Evolutionary conservation across 805 yeast genomes (phyloP).

Genomic region (Schwanniomyces sp.): DNA sequence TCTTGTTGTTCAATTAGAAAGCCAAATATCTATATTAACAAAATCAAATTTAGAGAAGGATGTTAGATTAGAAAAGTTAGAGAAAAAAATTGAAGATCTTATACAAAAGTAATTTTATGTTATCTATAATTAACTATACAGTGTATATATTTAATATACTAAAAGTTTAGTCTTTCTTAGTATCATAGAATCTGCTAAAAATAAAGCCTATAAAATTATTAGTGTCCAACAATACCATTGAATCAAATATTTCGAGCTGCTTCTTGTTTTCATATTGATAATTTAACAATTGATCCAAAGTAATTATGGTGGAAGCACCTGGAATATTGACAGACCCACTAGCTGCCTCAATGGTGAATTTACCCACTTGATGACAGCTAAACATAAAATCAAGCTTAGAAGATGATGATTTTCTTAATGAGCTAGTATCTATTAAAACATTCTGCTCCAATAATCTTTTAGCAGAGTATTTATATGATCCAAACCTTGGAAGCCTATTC

Average conservation of each 20-base stretch:
- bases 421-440: constrained; percentile 59
- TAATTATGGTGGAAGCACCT: constrained; percentile 54
- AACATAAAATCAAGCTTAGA: constrained; percentile 74
- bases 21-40: constrained; percentile 50
- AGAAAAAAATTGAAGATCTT: constrained; percentile 47
- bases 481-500: constrained; percentile 71
- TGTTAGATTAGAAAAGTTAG: constrained; percentile 55
- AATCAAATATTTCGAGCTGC: constrained; percentile 59
- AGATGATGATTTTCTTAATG: constrained; percentile 46
- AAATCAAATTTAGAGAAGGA: constrained; percentile 65
- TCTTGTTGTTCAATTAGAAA: constrained; percentile 58
- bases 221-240: constrained; percentile 68
- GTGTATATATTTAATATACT: neutral
- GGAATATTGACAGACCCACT: constrained; percentile 68
- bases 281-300: constrained; percentile 70
- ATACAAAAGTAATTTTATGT: neutral
- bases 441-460: constrained; percentile 74
- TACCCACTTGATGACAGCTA: constrained; percentile 71
- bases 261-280: constrained; percentile 69
- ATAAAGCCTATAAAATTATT: constrained; percentile 66
- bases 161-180: constrained; percentile 25
- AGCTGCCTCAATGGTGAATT: constrained; percentile 72
- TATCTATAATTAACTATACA: neutral
- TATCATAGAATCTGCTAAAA: constrained; percentile 72
- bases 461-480: constrained; percentile 74